Evolutionary conservation across 768 basidiomycete genomes (phyloP).

Genomic region (Leucocoprinus leucothites): DNA sequence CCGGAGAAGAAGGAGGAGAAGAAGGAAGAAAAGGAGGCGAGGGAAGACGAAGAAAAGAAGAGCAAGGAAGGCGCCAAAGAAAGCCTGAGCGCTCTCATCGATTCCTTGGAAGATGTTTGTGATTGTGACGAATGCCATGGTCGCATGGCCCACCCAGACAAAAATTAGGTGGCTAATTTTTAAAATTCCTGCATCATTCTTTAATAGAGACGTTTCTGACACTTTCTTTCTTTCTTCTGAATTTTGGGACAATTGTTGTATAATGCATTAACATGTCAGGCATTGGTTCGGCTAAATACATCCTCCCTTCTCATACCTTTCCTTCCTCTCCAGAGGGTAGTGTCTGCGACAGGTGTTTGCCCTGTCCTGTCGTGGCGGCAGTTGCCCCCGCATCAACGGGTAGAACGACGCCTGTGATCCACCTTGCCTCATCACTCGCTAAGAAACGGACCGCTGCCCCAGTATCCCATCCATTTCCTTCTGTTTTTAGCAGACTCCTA

Average conservation of each 20-base stretch:
- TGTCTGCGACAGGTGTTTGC: neutral
- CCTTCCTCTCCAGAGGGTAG: constrained; percentile 6
- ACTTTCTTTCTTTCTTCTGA: no score
- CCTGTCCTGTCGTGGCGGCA: constrained; percentile 24
- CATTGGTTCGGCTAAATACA: neutral
- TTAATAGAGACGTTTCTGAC: no score
- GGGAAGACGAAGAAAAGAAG: constrained; percentile 1
- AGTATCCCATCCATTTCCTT: constrained; percentile 42
- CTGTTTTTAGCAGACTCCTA: constrained; percentile 35
- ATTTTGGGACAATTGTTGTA: no score
- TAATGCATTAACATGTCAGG: no score
- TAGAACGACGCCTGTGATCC: constrained; percentile 38
- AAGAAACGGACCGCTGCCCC: constrained; percentile 38
- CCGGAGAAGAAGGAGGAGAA: constrained; percentile 22
- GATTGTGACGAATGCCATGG: constrained; percentile 7
- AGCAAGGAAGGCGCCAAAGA: neutral
- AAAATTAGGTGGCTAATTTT: neutral
- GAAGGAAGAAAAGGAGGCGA: neutral
- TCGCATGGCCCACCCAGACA: neutral
- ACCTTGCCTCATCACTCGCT: constrained; percentile 39
- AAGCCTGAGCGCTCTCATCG: constrained; percentile 1
- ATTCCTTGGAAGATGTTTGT: constrained; percentile 1
- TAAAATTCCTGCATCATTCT: no score
- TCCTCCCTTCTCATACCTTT: neutral
- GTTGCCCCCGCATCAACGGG: constrained; percentile 41